Base-by-base conservation (phyloP, 2,329 filamentous ascomycete species). In the Byssothecium circinans region DNA sequence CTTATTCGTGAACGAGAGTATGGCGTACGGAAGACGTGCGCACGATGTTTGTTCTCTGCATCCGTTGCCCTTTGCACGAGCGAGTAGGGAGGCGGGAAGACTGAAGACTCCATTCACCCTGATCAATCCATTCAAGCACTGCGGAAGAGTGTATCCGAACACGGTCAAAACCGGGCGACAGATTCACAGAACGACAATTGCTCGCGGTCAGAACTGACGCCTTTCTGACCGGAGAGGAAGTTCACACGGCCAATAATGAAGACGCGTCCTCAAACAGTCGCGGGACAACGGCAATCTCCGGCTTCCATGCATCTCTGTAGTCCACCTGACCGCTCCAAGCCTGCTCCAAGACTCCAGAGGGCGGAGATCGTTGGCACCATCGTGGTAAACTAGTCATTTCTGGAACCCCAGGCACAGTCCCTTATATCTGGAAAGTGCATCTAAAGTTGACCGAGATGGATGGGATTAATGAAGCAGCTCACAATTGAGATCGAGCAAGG, bases 71-170 rank as follows among this genome's bases (percentile, higher is more conserved):
- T 14, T 37, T 4, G 14, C 6, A 6, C 8, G 36, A 23, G 19
- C 18, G 36, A 20, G 20, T 8, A 7, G 7, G 36, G 19, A 10
- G 19, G n/a, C 10, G 5, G 18, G 11, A 10, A 36, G n/a, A n/a
- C n/a, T n/a, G n/a, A n/a, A n/a, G n/a, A n/a, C n/a, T n/a, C n/a
- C n/a, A n/a, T n/a, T n/a, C n/a, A n/a, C n/a, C n/a, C n/a, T n/a
- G n/a, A n/a, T n/a, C n/a, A n/a, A n/a, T n/a, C n/a, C 29, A 54
- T 56, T 49, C 42, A 47, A 36, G 52, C 45, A 44, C 40, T 42
- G 53, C 63, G 64, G 64, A 64, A 58, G 57, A 60, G 57, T 47
- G 54, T 53, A 57, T 58, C 61, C 60, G 48, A 56, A 43, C 46
- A 49, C 49, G 41, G 54, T n/a, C n/a, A n/a, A n/a, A n/a, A n/a